Evolutionary conservation across 2,329 filamentous ascomycete species (phyloP).

Genomic region (Elsinoe necatrix): DNA sequence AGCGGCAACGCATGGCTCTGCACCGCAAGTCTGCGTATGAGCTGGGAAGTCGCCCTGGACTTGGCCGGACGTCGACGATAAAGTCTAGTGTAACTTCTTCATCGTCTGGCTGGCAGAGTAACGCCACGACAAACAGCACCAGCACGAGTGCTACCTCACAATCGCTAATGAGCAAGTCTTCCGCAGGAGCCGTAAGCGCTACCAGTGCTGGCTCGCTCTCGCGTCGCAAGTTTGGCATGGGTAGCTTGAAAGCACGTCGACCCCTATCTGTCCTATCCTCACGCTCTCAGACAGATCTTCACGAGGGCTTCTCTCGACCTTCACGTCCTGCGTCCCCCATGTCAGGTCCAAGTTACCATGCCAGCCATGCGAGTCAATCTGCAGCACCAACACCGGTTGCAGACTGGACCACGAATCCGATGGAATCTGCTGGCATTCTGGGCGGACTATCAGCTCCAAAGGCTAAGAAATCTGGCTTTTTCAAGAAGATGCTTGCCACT

Average conservation of each 20-base stretch:
- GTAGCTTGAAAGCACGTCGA: conserved; percentile 29
- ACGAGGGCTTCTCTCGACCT: conserved; percentile 7
- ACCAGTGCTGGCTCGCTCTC: conserved; percentile 93
- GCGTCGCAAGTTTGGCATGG: conserved; percentile 54
- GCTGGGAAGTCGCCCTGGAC: conserved; percentile 52
- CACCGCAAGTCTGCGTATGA: conserved; percentile 72
- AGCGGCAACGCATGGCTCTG: conserved; percentile 10
- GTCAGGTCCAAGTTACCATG: conserved; percentile 58
- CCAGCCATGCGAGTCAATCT: conserved; percentile 61
- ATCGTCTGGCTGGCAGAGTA: conserved; percentile 47
- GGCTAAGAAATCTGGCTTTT: conserved; percentile 70
- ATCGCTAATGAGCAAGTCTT: conserved; percentile 89
- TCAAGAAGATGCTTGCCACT: conserved; percentile 89
- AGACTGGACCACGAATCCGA: conserved; percentile 50
- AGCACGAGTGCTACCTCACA: conserved; percentile 71
- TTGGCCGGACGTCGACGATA: conserved; percentile 75
- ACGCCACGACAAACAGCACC: conserved; percentile 32
- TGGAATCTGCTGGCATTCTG: conserved; percentile 59
- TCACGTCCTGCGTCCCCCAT: conserved; percentile 17
- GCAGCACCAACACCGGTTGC: conserved; percentile 56
- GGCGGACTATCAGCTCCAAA: conserved; percentile 71
- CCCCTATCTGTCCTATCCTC: conserved; percentile 19
- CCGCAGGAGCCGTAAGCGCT: conserved; percentile 82
- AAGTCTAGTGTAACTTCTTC: conserved; percentile 78
- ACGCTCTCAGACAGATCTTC: conserved; percentile 18